Evolutionary conservation across 495 filamentous ascomycete genomes (phyloP).

Genomic region (Podospora didyma): DNA sequence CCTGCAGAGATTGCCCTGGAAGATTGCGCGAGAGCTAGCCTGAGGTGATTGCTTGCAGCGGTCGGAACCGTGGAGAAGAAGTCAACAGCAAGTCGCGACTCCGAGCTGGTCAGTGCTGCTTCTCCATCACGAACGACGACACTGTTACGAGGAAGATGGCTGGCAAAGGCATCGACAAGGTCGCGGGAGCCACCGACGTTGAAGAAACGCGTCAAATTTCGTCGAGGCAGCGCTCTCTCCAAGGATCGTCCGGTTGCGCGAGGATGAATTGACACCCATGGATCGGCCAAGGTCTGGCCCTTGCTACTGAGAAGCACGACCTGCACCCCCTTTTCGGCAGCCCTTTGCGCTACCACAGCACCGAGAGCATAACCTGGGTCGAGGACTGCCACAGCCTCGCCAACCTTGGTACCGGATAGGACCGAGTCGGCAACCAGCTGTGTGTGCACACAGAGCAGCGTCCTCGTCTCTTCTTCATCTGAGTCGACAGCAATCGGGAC

Average conservation of each 20-base stretch:
- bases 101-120: no score
- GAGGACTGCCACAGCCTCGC: slow-evolving; percentile 1
- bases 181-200: neutral
- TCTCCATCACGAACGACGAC: neutral
- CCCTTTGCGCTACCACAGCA: neutral
- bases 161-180: neutral
- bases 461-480: neutral
- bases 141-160: neutral
- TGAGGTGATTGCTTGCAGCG: no score
- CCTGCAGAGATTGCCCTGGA: no score
- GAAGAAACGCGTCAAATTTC: slow-evolving; percentile 1
- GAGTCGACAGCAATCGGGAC: neutral
- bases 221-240: neutral
- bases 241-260: neutral
- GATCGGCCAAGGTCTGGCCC: neutral
- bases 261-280: slow-evolving; percentile 2
- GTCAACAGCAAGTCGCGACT: no score
- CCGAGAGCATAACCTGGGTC: slow-evolving; percentile 4
- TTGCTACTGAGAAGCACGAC: slow-evolving; percentile 1
- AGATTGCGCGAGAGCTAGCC: no score
- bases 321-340: slow-evolving; percentile 2
- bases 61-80: no score
- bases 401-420: neutral
- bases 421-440: neutral
- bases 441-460: neutral